phyloP scores from a whole-genome alignment of 1,284 basidiomycete genomes.

The Somion occarium region DNA sequence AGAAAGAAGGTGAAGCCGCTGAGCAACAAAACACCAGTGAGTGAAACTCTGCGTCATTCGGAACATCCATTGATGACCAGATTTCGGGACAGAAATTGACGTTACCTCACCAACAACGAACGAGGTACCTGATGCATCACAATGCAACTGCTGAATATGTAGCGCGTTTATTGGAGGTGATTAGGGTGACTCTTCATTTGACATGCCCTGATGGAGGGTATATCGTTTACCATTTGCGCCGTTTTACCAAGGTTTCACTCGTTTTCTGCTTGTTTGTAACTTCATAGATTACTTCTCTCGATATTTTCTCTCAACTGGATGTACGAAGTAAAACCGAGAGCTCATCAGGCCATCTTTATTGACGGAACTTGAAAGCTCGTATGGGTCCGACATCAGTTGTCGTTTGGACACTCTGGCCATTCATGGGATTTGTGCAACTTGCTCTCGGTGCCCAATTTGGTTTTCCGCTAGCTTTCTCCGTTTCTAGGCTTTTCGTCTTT shows the following conservation, averaged over 20 bases:
- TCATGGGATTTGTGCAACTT: too few species aligned
- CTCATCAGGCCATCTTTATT: too few species aligned
- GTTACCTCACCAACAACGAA: slow-evolving; percentile 61
- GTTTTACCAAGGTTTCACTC: not conserved
- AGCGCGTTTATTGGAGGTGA: not conserved
- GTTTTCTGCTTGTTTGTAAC: not conserved
- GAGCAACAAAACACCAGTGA: slow-evolving; percentile 71
- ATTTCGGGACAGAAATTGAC: slow-evolving; percentile 63
- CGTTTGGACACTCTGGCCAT: too few species aligned
- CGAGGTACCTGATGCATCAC: slow-evolving; percentile 73
- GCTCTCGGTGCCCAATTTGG: too few species aligned
- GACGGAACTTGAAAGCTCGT: too few species aligned
- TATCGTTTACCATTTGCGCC: not conserved
- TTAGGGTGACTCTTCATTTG: not conserved
- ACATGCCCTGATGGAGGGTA: too few species aligned
- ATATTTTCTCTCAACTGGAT: too few species aligned
- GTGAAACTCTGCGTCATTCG: slow-evolving; percentile 23
- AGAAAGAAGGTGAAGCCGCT: slow-evolving; percentile 66
- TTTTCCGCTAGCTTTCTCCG: too few species aligned
- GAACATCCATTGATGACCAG: not conserved
- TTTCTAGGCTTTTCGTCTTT: too few species aligned
- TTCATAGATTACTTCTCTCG: too few species aligned
- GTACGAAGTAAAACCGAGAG: too few species aligned
- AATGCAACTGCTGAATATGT: slow-evolving; percentile 61
- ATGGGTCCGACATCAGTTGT: too few species aligned